phyloP scores from a whole-genome alignment of 306 rosid genomes.

The Fagus crenata region DNA sequence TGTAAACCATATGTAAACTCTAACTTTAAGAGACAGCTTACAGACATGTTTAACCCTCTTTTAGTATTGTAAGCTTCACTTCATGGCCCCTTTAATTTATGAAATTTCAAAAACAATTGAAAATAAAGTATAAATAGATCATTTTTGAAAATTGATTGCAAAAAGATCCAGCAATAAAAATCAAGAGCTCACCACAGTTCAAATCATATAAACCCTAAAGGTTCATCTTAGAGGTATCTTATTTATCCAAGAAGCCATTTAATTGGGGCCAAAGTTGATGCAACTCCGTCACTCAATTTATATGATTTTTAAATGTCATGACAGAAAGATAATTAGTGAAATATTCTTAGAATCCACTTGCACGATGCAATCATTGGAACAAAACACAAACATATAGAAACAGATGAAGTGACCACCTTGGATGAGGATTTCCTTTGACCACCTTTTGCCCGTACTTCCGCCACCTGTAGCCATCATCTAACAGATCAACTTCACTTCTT shows the following conservation, averaged over 20 bases:
- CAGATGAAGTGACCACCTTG: conserved; percentile 60
- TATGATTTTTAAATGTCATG: conserved; percentile 14
- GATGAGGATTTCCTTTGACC: conserved; percentile 98
- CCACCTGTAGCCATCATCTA: conserved; percentile 97
- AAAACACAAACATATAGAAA: conserved; percentile 16
- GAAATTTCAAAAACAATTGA: not conserved
- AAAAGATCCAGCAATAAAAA: not conserved
- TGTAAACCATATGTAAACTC: not conserved
- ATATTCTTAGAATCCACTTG: not conserved
- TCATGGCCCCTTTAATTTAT: not conserved
- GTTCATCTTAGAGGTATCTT: not conserved
- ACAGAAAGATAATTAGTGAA: not conserved
- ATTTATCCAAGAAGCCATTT: not conserved
- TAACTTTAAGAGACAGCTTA: not conserved
- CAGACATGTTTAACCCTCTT: not conserved
- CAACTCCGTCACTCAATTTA: not conserved
- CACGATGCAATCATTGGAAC: conserved; percentile 14
- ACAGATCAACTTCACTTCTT: conserved; percentile 90
- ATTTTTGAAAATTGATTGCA: not conserved
- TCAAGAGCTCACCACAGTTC: not conserved
- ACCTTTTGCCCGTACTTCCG: conserved; percentile 98
- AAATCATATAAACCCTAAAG: not conserved
- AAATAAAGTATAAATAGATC: not conserved
- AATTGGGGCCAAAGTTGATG: conserved; percentile 14
- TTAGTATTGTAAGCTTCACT: not conserved